These are phyloP conservation scores for Schoenoplectus triqueter DNA, from an alignment of 202 grass and related monocot species.

Conservation along the genomic window DNA sequence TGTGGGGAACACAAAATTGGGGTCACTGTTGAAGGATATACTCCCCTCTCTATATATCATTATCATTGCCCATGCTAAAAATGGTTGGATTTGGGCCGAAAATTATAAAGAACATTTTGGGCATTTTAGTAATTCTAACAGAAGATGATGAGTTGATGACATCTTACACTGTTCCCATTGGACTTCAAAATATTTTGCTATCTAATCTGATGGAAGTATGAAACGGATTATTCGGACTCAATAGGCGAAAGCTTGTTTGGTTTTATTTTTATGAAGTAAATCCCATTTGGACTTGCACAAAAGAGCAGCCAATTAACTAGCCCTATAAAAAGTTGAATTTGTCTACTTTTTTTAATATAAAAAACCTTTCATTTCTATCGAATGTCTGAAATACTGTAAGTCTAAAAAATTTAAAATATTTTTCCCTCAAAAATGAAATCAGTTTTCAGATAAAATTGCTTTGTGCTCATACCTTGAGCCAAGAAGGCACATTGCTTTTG, in stretches of 20 bases:
- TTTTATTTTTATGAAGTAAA: not conserved
- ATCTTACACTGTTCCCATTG: not conserved
- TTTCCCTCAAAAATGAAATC: not conserved
- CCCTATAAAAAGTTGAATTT: slow-evolving; percentile 1
- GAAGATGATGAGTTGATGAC: not conserved
- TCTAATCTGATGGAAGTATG: not conserved
- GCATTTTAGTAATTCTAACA: not conserved
- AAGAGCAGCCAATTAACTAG: not conserved
- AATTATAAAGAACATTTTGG: not conserved
- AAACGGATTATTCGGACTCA: not conserved
- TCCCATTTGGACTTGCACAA: not conserved
- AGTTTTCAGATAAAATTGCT: not conserved
- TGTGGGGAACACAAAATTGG: slow-evolving; percentile 20
- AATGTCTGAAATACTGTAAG: not conserved
- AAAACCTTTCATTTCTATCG: not conserved
- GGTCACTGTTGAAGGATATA: slow-evolving; percentile 32
- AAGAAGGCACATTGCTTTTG: slow-evolving; percentile 84
- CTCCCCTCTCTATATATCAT: slow-evolving; percentile 23
- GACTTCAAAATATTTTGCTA: slow-evolving; percentile 13
- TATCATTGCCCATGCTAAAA: slow-evolving; percentile 47
- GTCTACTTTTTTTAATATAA: not conserved
- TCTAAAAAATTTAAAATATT: too few relatives aligned
- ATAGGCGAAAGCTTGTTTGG: not conserved
- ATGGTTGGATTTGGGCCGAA: slow-evolving; percentile 1
- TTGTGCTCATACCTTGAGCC: slow-evolving; percentile 72